Base-by-base conservation (phyloP, 768 basidiomycete species). In the Myochromella boudieri region DNA sequence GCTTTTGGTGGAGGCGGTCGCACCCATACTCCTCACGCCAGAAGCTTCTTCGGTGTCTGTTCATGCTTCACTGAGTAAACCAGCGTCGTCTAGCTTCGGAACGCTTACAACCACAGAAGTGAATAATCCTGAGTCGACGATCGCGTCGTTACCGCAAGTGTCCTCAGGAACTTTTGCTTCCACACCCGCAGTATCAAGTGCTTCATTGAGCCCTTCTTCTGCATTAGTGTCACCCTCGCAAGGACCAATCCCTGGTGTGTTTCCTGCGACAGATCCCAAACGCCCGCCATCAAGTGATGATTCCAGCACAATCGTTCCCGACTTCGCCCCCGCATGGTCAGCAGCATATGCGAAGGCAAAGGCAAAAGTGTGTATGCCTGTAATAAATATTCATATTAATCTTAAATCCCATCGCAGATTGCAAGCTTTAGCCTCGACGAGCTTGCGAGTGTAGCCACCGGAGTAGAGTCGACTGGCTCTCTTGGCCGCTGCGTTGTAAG, bases 381-480 rank as follows among this genome's bases (percentile, higher is more conserved):
- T 2, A n/a, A 8, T 25, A 4, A 3, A 21, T 8, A 3, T 15
- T 27, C 9, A 20, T 21, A 3, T 21, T 26, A 26, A 39, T 15
- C 12, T 26, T 40, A 2, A 33, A 46, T 2, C 21, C 50, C 8
- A 14, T 58, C 7, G n/a, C 42, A 70, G 67, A 62, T 72, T 6
- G 53, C 68, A 1, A 42, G 39, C 18, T 70, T 69, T 42, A 64
- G 69, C 12, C 62, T 77, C n/a, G 69, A 76, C 24, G 67, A 78
- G 54, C 76, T 77, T 46, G 75, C 71, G 9, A 74, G 71, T 22
- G 59, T 76, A 24, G 68, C 70, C 14, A 80, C 77, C 25, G 78
- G 78, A 12, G 63, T 77, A 4, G 66, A 69, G 24, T 74, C 71
- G 66, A 51, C 49, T 54, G 59, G 62, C 31, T 31, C n/a, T 9